Conservation (phyloP, 257 asterid genomes). For the Linderniella brevidens region DNA sequence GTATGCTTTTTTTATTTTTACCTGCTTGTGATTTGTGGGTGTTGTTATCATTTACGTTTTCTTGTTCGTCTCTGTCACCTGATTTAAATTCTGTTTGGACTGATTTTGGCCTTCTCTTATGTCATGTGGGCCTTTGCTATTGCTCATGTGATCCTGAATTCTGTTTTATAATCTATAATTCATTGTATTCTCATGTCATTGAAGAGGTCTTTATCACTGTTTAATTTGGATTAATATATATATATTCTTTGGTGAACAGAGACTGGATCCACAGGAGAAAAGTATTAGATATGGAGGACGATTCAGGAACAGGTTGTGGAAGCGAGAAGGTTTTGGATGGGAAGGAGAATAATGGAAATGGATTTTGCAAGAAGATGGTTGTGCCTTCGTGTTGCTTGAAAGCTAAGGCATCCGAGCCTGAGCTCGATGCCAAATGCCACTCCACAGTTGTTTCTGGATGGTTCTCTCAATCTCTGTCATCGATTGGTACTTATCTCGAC, state of each 20-base stretch:
- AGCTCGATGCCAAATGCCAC: constrained; percentile 53
- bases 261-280: constrained; percentile 88
- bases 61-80: no score
- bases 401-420: constrained; percentile 55
- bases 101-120: no score
- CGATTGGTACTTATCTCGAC: constrained; percentile 27
- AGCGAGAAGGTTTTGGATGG: constrained; percentile 78
- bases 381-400: constrained; percentile 90
- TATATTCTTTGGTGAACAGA: constrained; percentile 21
- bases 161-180: not conserved
- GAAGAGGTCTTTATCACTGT: not conserved
- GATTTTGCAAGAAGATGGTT: constrained; percentile 20
- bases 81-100: no score
- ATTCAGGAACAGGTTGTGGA: constrained; percentile 63
- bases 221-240: constrained; percentile 1
- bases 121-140: no score
- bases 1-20: no score
- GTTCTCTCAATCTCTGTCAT: constrained; percentile 45
- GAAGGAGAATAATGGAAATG: constrained; percentile 54
- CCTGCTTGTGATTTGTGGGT: no score
- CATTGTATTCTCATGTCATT: no score
- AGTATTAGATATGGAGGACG: constrained; percentile 57
- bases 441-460: constrained; percentile 93
- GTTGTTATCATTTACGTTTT: no score
- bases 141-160: no score